Evolutionary conservation across 106 monocot genomes (phyloP).

Genomic region (Phalaenopsis equestris): DNA sequence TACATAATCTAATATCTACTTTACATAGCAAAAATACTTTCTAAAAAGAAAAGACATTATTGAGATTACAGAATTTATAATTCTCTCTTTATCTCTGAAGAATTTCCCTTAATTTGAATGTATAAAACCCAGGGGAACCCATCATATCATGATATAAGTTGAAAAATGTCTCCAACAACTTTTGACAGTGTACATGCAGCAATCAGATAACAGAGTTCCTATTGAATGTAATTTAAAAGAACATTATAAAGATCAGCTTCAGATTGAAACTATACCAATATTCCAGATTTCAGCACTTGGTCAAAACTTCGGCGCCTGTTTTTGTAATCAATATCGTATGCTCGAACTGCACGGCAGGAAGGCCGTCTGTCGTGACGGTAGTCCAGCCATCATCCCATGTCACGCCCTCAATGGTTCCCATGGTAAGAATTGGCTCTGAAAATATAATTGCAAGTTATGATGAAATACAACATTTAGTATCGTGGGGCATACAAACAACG

Average conservation of each 20-base stretch:
- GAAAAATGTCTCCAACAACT: not conserved
- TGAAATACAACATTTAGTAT: not conserved
- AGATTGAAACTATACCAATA: not conserved
- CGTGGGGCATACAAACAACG: too few species aligned
- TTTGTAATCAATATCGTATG: constrained; percentile 65
- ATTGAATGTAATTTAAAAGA: not conserved
- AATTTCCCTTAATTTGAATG: not conserved
- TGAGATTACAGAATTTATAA: not conserved
- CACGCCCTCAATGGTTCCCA: constrained; percentile 55
- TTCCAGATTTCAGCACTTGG: constrained; percentile 28
- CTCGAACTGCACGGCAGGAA: constrained; percentile 63
- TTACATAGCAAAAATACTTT: not conserved
- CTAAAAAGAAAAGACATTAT: not conserved
- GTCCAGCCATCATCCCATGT: constrained; percentile 84
- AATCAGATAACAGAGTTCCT: not conserved
- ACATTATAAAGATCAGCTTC: not conserved
- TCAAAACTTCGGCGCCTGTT: constrained; percentile 64
- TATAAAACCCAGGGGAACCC: not conserved
- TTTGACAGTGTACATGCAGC: not conserved
- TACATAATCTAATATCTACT: not conserved
- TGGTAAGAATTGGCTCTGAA: constrained; percentile 76
- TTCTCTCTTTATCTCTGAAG: not conserved
- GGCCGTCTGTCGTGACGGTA: constrained; percentile 56
- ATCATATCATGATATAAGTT: not conserved
- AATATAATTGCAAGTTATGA: not conserved